Evolutionary conservation across 2,329 filamentous ascomycete genomes (phyloP).

Genomic region (Sporothrix protearum): DNA sequence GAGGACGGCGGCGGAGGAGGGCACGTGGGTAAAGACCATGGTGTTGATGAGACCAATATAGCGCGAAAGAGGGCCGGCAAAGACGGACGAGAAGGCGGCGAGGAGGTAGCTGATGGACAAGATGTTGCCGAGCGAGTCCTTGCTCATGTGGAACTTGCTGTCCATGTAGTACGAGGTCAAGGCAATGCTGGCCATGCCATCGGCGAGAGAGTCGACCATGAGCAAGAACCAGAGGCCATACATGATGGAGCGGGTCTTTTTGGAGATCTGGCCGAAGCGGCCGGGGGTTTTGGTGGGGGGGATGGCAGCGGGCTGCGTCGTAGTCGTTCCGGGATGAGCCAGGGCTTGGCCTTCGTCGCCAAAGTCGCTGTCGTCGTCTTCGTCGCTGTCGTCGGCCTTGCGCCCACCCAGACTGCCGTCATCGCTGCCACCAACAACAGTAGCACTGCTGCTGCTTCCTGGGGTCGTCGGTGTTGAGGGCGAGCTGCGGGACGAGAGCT

Average conservation of each 20-base stretch:
- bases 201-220: conserved; percentile 60
- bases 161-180: conserved; percentile 59
- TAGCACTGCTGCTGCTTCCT: not conserved
- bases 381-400: conserved; percentile 31
- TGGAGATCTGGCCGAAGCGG: conserved; percentile 54
- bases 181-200: conserved; percentile 60
- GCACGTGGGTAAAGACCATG: conserved; percentile 61
- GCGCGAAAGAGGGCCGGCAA: conserved; percentile 55
- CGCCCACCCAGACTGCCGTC: not conserved
- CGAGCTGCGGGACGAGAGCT: not conserved
- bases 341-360: conserved; percentile 23
- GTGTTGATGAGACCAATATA: conserved; percentile 61
- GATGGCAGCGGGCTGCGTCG: conserved; percentile 27
- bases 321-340: conserved; percentile 16
- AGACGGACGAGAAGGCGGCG: conserved; percentile 51
- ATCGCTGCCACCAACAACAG: not conserved
- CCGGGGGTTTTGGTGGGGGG: conserved; percentile 28
- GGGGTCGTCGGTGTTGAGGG: not conserved
- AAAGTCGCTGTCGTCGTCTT: conserved; percentile 25
- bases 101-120: conserved; percentile 54
- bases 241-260: conserved; percentile 55
- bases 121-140: conserved; percentile 59
- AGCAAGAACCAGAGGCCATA: conserved; percentile 63
- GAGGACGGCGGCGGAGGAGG: conserved; percentile 58
- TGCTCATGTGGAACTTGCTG: conserved; percentile 51